A percentile compares a stretch with the other conserved stretches of the same genome.
Evolutionary conservation across 345 rosid genomes (phyloP).

Genomic region (Aquilaria sinensis): DNA sequence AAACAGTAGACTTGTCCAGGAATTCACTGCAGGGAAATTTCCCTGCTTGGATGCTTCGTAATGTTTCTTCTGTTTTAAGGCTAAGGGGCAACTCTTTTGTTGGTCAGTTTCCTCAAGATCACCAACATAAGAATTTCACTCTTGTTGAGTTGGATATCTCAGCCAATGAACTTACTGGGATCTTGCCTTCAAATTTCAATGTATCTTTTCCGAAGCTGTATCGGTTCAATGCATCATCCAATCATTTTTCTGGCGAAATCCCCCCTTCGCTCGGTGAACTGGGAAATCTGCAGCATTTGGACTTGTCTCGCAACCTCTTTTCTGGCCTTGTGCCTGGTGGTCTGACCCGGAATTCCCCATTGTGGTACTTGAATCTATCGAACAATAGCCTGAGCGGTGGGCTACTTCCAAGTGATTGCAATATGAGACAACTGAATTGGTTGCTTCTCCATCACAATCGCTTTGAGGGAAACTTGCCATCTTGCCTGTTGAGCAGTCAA

Average conservation of each 20-base stretch:
- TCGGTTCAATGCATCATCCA: constrained; percentile 15
- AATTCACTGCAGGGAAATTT: constrained; percentile 10
- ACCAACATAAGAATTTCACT: neutral
- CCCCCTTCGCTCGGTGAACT: constrained; percentile 9
- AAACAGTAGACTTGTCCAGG: constrained; percentile 10
- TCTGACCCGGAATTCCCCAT: constrained; percentile 6
- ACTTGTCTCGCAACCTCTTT: constrained; percentile 13
- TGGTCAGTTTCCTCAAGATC: constrained; percentile 7
- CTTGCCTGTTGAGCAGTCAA: constrained; percentile 11
- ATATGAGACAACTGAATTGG: constrained; percentile 9
- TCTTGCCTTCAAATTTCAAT: constrained; percentile 5
- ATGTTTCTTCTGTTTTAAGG: constrained; percentile 14
- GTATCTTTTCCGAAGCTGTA: constrained; percentile 4
- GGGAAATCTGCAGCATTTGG: constrained; percentile 5
- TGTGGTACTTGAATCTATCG: constrained; percentile 20
- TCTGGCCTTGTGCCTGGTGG: constrained; percentile 11
- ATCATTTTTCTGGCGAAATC: constrained; percentile 5
- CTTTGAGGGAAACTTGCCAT: constrained; percentile 7
- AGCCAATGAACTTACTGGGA: constrained; percentile 4
- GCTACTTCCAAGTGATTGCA: constrained; percentile 9
- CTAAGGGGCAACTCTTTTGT: constrained; percentile 11
- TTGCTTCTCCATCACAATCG: constrained; percentile 13
- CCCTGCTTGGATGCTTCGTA: constrained; percentile 16
- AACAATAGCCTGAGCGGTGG: constrained; percentile 16
- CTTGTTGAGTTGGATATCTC: constrained; percentile 15